Evolutionary conservation across 805 yeast species (phyloP), one percentile per base, ranked within the genome.

Genomic region (Brettanomyces anomalus): DNA sequence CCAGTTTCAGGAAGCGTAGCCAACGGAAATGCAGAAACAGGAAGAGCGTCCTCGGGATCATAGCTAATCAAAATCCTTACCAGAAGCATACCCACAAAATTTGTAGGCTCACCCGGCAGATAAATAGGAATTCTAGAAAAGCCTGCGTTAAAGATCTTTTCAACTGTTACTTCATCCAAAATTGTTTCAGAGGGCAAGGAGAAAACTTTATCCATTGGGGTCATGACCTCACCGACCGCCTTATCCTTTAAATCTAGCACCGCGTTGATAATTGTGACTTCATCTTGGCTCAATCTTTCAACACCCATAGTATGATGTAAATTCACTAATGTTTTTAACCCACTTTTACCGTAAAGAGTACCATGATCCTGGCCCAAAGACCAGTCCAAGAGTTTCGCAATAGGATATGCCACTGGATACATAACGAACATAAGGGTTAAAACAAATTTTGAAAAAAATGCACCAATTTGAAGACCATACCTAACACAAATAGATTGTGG

Each of bases 1-100:
- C 83, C 78, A 0, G 98, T 90, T 65, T 90, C 97, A 0, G 98
- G 98, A 37, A 90, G 71, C 0, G 97, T 93, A 2, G 97, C 97
- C 54, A 90, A 71, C 6, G 97, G 96, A 69, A 90, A 90, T 11
- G 88, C 77, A 1, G 95, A 85, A 26, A 93, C 93, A 0, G 96
- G 96, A 42, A 85, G 65, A 1, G 89, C 85, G 62, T 90, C 98
- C 61, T 90, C 97, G 3, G 98, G 97, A 57, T 90, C 98, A 61
- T 90, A 90, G 43, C 95, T 83, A 50, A 90, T 93, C 56, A 90
- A 73, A 26, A 89, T 93, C 48, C 97, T 73, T 17, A 93, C 97
- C 36, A 90, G 70, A 36, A 90, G 69, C 98, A 90, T 90, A 14
- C 98, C 98, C 46, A 89, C 84, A 62, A 87, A 90, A 61, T 90